Base-by-base conservation (phyloP, 176 grass and related monocot species). In the Panicum miliaceum region DNA sequence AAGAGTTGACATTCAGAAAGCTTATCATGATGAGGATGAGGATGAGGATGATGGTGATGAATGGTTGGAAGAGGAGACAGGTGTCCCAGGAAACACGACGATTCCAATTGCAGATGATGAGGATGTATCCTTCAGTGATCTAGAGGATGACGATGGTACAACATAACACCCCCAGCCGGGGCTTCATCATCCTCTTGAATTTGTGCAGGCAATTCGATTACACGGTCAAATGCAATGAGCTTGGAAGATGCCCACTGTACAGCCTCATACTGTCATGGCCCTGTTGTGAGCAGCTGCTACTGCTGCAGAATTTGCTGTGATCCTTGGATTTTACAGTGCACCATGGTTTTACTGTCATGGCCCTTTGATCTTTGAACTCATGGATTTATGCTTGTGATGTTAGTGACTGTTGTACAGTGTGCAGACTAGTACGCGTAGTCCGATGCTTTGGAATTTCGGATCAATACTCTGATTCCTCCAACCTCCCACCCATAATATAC, bases 111-210 rank as follows among this genome's bases (percentile, higher is more conserved):
- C 23, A 51, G 87, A 90, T 23, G 92, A 97, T 37, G 92, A 97
- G 52, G 92, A 90, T 64, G 64, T 97, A 52, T 97, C 94, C 14
- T 97, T 97, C 26, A 97, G 94, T 87, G 94, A 97, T 86, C 83
- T 97, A 40, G 94, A 97, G 83, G 94, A 97, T 59, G 91, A 97
- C 3, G 94, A 92, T 71, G 92, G 52, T 13, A 36, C 48, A 9
- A 63, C 81, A 65, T 92, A 67, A 86, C 51, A 79, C 51, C 58
- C 32, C 3, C 6, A 59, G 23, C 14, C 1, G 68, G 53, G 71
- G 63, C 47, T 82, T 77, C 35, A 59, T 43, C 7, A 59, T n/a
- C 27, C 15, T 36, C 36, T 38, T 37, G 22, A 52, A 23, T 80
- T 46, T 4, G 25, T 73, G 26, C 86, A 29, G 37, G 26, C 9